Conservation (phyloP, 1,284 basidiomycete genomes). For the Cutaneotrichosporon mucoides region DNA sequence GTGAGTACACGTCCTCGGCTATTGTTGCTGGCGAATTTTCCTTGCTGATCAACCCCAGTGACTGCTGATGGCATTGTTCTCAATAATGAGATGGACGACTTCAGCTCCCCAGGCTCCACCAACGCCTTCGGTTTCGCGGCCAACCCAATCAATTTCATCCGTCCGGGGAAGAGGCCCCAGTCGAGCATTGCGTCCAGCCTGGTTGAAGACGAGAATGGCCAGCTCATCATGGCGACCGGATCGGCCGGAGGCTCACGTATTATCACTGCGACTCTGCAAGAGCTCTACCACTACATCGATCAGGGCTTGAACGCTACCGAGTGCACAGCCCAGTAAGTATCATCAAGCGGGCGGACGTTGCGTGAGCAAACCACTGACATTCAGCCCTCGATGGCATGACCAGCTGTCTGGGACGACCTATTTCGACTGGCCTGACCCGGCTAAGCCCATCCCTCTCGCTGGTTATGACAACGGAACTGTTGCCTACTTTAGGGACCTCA, state of each 20-base stretch:
- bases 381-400: slow-evolving; percentile 50
- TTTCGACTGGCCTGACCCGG: slow-evolving; percentile 37
- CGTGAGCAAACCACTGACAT: background rate
- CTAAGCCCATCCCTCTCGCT: slow-evolving; percentile 23
- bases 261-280: slow-evolving; percentile 50
- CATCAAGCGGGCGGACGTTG: background rate
- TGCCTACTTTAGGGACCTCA: slow-evolving; percentile 30
- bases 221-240: slow-evolving; percentile 45
- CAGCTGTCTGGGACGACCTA: slow-evolving; percentile 44
- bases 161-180: slow-evolving; percentile 47
- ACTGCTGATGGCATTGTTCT: slow-evolving; percentile 33
- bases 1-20: slow-evolving; percentile 14
- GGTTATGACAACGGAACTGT: slow-evolving; percentile 48
- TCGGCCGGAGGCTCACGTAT: slow-evolving; percentile 49
- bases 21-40: background rate
- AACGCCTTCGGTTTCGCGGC: slow-evolving; percentile 49
- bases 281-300: slow-evolving; percentile 38
- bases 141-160: slow-evolving; percentile 47
- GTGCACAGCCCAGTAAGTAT: slow-evolving; percentile 25
- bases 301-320: slow-evolving; percentile 32
- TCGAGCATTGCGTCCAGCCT: slow-evolving; percentile 47
- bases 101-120: slow-evolving; percentile 33
- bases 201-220: slow-evolving; percentile 43
- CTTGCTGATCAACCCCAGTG: slow-evolving; percentile 11
- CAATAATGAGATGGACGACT: slow-evolving; percentile 50